Evolutionary conservation across 345 rosid genomes (phyloP).

Genomic region (Erucastrum elatum): DNA sequence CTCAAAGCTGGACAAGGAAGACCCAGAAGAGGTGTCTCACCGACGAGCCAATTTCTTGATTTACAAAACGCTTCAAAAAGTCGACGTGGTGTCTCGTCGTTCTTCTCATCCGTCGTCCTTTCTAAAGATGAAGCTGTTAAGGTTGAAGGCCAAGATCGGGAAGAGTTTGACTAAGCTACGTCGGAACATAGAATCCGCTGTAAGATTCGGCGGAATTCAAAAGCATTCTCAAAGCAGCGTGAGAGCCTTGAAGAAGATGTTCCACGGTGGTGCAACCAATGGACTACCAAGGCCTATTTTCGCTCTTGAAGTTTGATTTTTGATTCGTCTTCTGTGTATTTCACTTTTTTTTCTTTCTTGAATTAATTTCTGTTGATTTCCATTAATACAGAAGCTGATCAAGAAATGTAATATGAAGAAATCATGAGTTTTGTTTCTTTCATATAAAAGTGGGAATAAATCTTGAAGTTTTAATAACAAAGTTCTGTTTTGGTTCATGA

Average conservation of each 20-base stretch:
- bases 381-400: constrained; percentile 15
- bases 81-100: constrained; percentile 41
- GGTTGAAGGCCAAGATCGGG: constrained; percentile 63
- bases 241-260: constrained; percentile 31
- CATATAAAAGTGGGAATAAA: background rate
- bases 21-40: constrained; percentile 58
- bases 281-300: constrained; percentile 44
- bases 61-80: constrained; percentile 57
- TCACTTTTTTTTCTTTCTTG: constrained; percentile 15
- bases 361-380: constrained; percentile 13
- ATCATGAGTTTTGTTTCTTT: constrained; percentile 24
- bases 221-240: constrained; percentile 32
- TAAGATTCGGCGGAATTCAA: constrained; percentile 30
- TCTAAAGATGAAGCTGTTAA: constrained; percentile 50
- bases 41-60: constrained; percentile 84
- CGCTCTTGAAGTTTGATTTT: constrained; percentile 35
- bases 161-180: constrained; percentile 53
- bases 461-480: background rate
- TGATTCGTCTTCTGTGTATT: constrained; percentile 8
- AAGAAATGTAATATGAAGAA: constrained; percentile 22
- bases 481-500: background rate
- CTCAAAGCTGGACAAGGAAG: constrained; percentile 70
- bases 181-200: constrained; percentile 14
- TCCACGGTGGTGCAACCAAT: constrained; percentile 39
- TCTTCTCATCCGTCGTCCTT: constrained; percentile 42